Conservation (phyloP, 2,329 filamentous ascomycete species). For the Phyllosticta citribraziliensis region DNA sequence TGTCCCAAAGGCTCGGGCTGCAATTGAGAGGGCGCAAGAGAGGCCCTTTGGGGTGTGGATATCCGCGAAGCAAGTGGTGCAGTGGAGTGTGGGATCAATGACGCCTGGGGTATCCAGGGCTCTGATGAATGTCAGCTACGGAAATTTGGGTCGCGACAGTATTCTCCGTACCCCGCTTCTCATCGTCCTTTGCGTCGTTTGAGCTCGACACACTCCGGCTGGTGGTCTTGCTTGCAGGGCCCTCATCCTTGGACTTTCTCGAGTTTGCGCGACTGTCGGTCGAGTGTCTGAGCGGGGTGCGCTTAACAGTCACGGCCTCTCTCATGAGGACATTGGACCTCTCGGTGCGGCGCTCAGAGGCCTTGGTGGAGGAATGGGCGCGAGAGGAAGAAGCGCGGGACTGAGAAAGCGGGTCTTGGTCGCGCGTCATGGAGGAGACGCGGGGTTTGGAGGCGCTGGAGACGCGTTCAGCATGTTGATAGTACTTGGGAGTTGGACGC, state of each 20-base stretch:
- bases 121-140: constrained; percentile 15
- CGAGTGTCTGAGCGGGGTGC: constrained; percentile 28
- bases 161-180: neutral
- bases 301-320: constrained; percentile 7
- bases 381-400: constrained; percentile 3
- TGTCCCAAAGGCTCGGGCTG: constrained; percentile 60
- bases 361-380: constrained; percentile 2
- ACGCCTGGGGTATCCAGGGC: constrained; percentile 72
- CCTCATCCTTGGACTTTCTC: constrained; percentile 20
- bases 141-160: neutral
- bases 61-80: constrained; percentile 64
- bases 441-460: constrained; percentile 26
- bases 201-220: neutral
- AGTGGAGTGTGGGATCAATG: constrained; percentile 57
- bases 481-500: constrained; percentile 21
- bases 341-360: constrained; percentile 8
- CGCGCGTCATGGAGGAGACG: constrained; percentile 19
- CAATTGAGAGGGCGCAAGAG: constrained; percentile 57
- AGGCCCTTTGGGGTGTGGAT: constrained; percentile 51
- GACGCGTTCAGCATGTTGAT: constrained; percentile 22
- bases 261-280: constrained; percentile 24
- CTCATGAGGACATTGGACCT: constrained; percentile 6
- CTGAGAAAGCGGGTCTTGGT: constrained; percentile 7
- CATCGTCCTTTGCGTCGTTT: constrained; percentile 8
- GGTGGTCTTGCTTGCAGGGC: neutral